Percentiles rank a stretch among this genome's conserved stretches.
phyloP scores from a whole-genome alignment of 768 basidiomycete genomes.

The Lactarius trivialis region DNA sequence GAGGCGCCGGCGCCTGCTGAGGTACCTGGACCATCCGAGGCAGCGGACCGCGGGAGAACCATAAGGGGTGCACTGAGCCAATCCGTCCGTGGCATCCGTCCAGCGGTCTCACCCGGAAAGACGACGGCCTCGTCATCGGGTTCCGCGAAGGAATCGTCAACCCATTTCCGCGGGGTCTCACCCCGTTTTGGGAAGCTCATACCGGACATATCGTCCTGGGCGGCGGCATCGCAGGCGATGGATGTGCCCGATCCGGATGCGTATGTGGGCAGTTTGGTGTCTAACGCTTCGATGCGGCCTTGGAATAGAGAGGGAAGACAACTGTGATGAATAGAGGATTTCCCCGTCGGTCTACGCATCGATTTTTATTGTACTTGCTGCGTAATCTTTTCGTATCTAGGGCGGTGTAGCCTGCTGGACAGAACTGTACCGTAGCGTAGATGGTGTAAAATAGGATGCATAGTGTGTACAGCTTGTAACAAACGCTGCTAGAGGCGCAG shows the following conservation, averaged over 20 bases:
- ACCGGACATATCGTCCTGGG: slow-evolving; percentile 34
- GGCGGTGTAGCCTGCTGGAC: background rate
- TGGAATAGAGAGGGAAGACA: background rate
- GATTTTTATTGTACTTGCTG: background rate
- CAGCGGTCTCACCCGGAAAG: slow-evolving; percentile 22
- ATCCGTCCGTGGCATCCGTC: slow-evolving; percentile 29
- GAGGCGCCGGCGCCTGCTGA: slow-evolving; percentile 22
- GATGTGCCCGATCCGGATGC: slow-evolving; percentile 23
- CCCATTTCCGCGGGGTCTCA: slow-evolving; percentile 23
- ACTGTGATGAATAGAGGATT: background rate
- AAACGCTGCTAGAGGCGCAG: background rate
- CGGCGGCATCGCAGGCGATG: slow-evolving; percentile 25
- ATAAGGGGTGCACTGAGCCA: slow-evolving; percentile 31
- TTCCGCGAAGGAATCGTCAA: slow-evolving; percentile 21
- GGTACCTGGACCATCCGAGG: background rate
- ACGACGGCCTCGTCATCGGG: slow-evolving; percentile 10
- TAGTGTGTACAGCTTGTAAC: background rate
- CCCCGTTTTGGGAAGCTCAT: slow-evolving; percentile 28
- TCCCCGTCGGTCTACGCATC: background rate
- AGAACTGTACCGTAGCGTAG: background rate
- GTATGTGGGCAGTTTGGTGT: slow-evolving; percentile 14
- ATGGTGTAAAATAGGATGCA: background rate
- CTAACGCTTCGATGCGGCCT: background rate
- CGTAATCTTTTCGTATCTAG: background rate
- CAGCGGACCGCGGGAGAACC: slow-evolving; percentile 24